phyloP scores from a whole-genome alignment of 1,139 yeast genomes.

The Candida sp. region DNA sequence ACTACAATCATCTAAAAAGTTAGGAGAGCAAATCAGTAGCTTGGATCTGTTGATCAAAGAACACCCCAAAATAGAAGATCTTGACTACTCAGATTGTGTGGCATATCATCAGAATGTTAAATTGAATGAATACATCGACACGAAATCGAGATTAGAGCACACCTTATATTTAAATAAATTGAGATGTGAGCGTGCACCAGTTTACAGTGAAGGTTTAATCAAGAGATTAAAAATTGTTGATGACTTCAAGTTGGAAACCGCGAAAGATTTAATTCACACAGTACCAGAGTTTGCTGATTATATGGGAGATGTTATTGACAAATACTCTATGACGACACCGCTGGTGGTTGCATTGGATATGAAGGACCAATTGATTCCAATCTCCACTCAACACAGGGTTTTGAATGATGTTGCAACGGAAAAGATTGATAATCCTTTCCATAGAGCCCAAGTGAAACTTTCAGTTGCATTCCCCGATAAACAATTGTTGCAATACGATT shows the following conservation, averaged over 20 bases:
- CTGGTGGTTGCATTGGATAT: constrained; percentile 76
- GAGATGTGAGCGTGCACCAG: constrained; percentile 55
- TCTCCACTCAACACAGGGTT: constrained; percentile 26
- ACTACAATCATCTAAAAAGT: constrained; percentile 45
- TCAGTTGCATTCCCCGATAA: constrained; percentile 98
- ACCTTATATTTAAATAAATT: constrained; percentile 60
- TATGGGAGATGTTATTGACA: constrained; percentile 57
- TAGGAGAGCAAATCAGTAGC: constrained; percentile 40
- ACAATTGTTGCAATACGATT: constrained; percentile 86
- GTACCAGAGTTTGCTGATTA: constrained; percentile 39
- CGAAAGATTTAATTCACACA: constrained; percentile 32
- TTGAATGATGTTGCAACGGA: constrained; percentile 30
- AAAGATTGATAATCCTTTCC: constrained; percentile 63
- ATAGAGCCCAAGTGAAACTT: constrained; percentile 78
- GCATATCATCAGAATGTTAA: constrained; percentile 59
- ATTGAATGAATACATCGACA: constrained; percentile 46
- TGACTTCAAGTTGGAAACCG: constrained; percentile 13
- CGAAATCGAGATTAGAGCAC: constrained; percentile 53
- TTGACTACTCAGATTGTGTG: constrained; percentile 50
- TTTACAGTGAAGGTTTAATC: constrained; percentile 50
- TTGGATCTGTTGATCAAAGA: constrained; percentile 33
- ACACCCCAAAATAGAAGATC: constrained; percentile 21
- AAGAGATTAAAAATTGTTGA: constrained; percentile 17
- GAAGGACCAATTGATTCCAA: constrained; percentile 54
- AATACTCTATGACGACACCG: constrained; percentile 88